These are phyloP conservation scores for Oidiodendron maius DNA, from an alignment of 495 filamentous ascomycete species.

Conservation along the genomic window DNA sequence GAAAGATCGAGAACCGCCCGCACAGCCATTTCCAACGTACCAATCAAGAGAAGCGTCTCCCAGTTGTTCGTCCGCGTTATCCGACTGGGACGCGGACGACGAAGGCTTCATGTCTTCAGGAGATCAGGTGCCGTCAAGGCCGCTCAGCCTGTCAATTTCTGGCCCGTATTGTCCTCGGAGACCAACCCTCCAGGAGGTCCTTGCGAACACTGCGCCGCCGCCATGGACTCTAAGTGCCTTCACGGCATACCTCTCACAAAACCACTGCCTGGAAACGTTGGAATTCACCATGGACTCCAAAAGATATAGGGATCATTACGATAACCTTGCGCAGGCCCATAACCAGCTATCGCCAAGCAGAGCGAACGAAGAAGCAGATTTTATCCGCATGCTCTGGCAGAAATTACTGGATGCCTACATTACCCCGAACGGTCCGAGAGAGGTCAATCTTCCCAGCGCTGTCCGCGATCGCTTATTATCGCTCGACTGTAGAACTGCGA, in stretches of 20 bases:
- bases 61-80: constrained; percentile 26
- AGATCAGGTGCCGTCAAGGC: constrained; percentile 40
- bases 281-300: constrained; percentile 96
- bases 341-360: constrained; percentile 38
- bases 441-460: constrained; percentile 86
- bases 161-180: constrained; percentile 66
- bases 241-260: constrained; percentile 95
- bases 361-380: constrained; percentile 58
- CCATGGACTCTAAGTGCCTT: constrained; percentile 93
- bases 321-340: constrained; percentile 35
- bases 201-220: constrained; percentile 78
- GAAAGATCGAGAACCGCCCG: constrained; percentile 39
- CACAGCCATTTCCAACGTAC: constrained; percentile 35
- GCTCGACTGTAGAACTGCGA: constrained; percentile 51
- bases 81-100: constrained; percentile 56
- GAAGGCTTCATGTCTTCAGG: constrained; percentile 46
- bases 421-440: constrained; percentile 69
- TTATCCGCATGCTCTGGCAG: constrained; percentile 67
- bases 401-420: constrained; percentile 72
- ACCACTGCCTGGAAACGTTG: constrained; percentile 93
- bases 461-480: constrained; percentile 76
- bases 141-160: constrained; percentile 54
- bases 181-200: constrained; percentile 80
- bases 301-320: constrained; percentile 76
- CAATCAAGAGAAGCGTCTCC: constrained; percentile 31